Percentiles rank a stretch among this genome's conserved stretches.
Evolutionary conservation across 805 yeast genomes (phyloP).

Genomic region (Scheffersomyces ergatensis): DNA sequence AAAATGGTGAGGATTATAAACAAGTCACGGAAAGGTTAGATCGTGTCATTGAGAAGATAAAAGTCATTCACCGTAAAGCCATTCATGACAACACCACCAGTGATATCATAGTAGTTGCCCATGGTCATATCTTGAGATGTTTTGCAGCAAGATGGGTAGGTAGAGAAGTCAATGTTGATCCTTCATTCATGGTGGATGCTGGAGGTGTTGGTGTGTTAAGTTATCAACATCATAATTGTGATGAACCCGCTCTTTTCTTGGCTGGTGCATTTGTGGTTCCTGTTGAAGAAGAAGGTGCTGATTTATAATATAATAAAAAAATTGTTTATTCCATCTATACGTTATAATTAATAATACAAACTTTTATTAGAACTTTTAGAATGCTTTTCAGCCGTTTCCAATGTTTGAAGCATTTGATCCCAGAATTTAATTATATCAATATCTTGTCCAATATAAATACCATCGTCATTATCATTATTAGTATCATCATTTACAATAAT

Average conservation of each 20-base stretch:
- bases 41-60: slow-evolving; percentile 61
- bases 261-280: slow-evolving; percentile 84
- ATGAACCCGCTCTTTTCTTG: slow-evolving; percentile 83
- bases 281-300: slow-evolving; percentile 50
- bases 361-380: background rate
- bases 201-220: slow-evolving; percentile 93
- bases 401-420: slow-evolving; percentile 5
- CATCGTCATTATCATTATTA: slow-evolving; percentile 3
- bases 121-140: slow-evolving; percentile 89
- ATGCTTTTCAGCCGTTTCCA: slow-evolving; percentile 8
- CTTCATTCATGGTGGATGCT: slow-evolving; percentile 84
- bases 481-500: slow-evolving; percentile 1
- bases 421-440: slow-evolving; percentile 7
- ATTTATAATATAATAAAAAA: slow-evolving; percentile 1
- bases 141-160: slow-evolving; percentile 88
- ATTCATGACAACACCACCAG: slow-evolving; percentile 51
- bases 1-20: slow-evolving; percentile 72
- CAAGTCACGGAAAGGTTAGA: slow-evolving; percentile 75
- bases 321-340: too few relatives aligned
- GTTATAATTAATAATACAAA: too few relatives aligned
- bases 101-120: slow-evolving; percentile 84
- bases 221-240: slow-evolving; percentile 78
- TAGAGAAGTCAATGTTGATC: slow-evolving; percentile 57
- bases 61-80: slow-evolving; percentile 55
- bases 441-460: slow-evolving; percentile 7